A percentile compares a stretch with the other conserved stretches of the same genome.
Conservation (phyloP, 2,329 filamentous ascomycete species). For the Pestalotiopsis sp. region DNA sequence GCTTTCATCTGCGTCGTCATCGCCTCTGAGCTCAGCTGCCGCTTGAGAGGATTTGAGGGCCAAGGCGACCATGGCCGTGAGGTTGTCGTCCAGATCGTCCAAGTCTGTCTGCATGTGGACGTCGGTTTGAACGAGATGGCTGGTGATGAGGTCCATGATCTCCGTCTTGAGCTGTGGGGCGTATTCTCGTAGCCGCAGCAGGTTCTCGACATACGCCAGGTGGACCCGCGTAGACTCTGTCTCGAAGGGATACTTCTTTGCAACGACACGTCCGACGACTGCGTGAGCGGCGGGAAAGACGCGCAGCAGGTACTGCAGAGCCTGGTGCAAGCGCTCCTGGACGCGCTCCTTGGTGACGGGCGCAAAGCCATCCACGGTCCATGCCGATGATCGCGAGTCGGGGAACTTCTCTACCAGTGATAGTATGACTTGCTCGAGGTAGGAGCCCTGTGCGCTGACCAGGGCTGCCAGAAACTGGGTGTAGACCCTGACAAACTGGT, state of each 20-base stretch:
- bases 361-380: constrained; percentile 55
- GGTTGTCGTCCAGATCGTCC: constrained; percentile 88
- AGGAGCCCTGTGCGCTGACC: constrained; percentile 81
- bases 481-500: constrained; percentile 68
- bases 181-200: constrained; percentile 78
- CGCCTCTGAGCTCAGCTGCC: constrained; percentile 51
- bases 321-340: constrained; percentile 74
- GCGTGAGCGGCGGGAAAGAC: constrained; percentile 80
- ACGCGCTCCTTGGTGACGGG: constrained; percentile 66
- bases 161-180: constrained; percentile 77
- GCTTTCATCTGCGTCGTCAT: constrained; percentile 58
- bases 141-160: constrained; percentile 80
- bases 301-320: constrained; percentile 74
- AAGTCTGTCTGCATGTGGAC: constrained; percentile 93
- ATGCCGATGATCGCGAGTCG: constrained; percentile 48
- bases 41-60: constrained; percentile 45
- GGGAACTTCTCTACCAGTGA: constrained; percentile 83
- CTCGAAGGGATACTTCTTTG: constrained; percentile 73
- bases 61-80: constrained; percentile 72
- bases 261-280: constrained; percentile 68
- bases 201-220: constrained; percentile 84
- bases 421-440: constrained; percentile 72
- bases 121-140: constrained; percentile 89
- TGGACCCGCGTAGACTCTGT: constrained; percentile 79
- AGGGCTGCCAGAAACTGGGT: constrained; percentile 71